phyloP scores from a whole-genome alignment of 2,329 filamentous ascomycete genomes.

The Diaporthe batatas region DNA sequence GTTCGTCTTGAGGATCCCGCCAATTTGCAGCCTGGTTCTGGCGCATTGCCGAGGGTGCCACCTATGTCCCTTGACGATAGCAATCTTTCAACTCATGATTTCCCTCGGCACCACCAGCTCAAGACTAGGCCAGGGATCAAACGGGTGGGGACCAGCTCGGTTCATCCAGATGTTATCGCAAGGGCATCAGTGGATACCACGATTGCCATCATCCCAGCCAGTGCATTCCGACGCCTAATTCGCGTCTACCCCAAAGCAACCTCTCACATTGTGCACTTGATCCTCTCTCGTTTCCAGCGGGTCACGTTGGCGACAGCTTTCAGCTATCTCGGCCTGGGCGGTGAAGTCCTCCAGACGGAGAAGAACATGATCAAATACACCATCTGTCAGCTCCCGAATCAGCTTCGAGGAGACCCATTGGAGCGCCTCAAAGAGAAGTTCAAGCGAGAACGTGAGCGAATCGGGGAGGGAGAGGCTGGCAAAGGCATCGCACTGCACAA shows the following conservation, averaged over 20 bases:
- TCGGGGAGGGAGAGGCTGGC: conserved; percentile 82
- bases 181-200: conserved; percentile 96
- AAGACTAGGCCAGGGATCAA: conserved; percentile 57
- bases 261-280: conserved; percentile 97
- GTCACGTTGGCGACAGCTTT: conserved; percentile 96
- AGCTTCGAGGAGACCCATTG: conserved; percentile 85
- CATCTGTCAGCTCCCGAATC: conserved; percentile 90
- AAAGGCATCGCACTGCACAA: conserved; percentile 98
- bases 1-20: conserved; percentile 48
- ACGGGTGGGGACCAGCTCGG: conserved; percentile 74
- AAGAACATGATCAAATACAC: conserved; percentile 95
- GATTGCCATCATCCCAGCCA: conserved; percentile 97
- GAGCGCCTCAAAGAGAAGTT: conserved; percentile 95
- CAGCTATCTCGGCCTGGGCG: conserved; percentile 91
- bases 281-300: conserved; percentile 91
- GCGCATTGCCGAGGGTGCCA: conserved; percentile 73
- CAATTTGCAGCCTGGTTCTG: conserved; percentile 49
- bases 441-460: conserved; percentile 82
- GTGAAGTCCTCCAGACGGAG: conserved; percentile 92
- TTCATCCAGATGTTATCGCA: conserved; percentile 97
- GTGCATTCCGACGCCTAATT: conserved; percentile 92
- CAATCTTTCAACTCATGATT: conserved; percentile 45
- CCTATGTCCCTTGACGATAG: conserved; percentile 77
- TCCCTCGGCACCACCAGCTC: conserved; percentile 45
- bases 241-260: conserved; percentile 96